Evolutionary conservation across 2,329 filamentous ascomycete genomes (phyloP).

Genomic region (Zasmidium cellare): DNA sequence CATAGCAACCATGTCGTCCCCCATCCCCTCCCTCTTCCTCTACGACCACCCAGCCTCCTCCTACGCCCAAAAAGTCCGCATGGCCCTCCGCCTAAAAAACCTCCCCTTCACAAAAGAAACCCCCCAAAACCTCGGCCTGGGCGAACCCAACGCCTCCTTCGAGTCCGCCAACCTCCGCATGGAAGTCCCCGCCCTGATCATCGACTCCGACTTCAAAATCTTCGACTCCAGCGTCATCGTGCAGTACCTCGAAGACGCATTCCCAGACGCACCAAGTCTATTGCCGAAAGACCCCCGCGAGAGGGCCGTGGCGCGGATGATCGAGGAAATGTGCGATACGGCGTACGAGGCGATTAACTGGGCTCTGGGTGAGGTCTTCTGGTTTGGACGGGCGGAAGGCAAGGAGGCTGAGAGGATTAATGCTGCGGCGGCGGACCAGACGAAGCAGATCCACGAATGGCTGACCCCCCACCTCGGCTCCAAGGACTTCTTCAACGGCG

Average conservation of each 20-base stretch:
- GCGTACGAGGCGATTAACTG: constrained; percentile 36
- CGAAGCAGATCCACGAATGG: constrained; percentile 27
- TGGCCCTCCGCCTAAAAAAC: constrained; percentile 37
- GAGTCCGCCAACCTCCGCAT: constrained; percentile 33
- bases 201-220: constrained; percentile 30
- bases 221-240: constrained; percentile 37
- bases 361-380: constrained; percentile 26
- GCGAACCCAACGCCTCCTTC: constrained; percentile 30
- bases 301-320: constrained; percentile 29
- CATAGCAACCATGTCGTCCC: constrained; percentile 1
- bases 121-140: constrained; percentile 37
- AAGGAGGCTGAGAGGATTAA: constrained; percentile 25
- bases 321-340: constrained; percentile 33
- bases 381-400: constrained; percentile 27
- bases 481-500: constrained; percentile 30
- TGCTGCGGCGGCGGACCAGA: constrained; percentile 28
- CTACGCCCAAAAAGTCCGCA: constrained; percentile 42
- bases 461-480: constrained; percentile 25
- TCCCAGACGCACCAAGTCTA: constrained; percentile 24
- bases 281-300: constrained; percentile 20
- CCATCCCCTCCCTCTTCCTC: constrained; percentile 24
- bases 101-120: constrained; percentile 37
- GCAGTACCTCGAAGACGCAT: constrained; percentile 33
- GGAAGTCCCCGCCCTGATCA: constrained; percentile 37
- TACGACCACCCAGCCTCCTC: constrained; percentile 33